A percentile compares a stretch with the other conserved stretches of the same genome.
phyloP scores from a whole-genome alignment of 1,284 basidiomycete genomes.

The Marasmius oreades region DNA sequence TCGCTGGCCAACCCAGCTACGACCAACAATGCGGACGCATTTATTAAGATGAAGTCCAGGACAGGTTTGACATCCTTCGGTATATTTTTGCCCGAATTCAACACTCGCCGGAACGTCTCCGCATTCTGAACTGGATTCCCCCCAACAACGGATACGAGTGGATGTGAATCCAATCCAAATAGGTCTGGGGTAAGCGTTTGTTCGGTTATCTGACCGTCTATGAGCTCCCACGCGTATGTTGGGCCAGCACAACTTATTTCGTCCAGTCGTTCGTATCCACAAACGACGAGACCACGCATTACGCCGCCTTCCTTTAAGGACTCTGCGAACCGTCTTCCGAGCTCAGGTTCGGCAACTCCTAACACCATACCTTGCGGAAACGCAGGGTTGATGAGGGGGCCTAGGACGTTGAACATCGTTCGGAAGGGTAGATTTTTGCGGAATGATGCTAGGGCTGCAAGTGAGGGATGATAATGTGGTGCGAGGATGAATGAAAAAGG shows the following conservation, averaged over 20 bases:
- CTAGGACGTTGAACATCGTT: constrained; percentile 96
- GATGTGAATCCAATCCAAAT: constrained; percentile 74
- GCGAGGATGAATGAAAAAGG: constrained; percentile 9
- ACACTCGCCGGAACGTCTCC: constrained; percentile 54
- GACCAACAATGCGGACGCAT: constrained; percentile 79
- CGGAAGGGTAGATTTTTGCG: constrained; percentile 90
- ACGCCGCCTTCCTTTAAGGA: constrained; percentile 71
- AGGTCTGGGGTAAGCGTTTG: constrained; percentile 50
- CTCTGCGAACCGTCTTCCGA: constrained; percentile 85
- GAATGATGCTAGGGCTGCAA: constrained; percentile 83
- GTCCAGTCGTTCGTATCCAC: constrained; percentile 89
- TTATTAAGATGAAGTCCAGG: constrained; percentile 82
- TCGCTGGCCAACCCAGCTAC: constrained; percentile 72
- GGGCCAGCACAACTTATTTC: constrained; percentile 93
- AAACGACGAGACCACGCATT: constrained; percentile 87
- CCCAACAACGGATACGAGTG: constrained; percentile 69
- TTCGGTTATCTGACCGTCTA: constrained; percentile 51
- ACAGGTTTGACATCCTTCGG: constrained; percentile 57
- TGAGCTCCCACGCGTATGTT: constrained; percentile 74
- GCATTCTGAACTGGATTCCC: constrained; percentile 76
- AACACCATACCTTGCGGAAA: constrained; percentile 84
- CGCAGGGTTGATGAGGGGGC: constrained; percentile 93
- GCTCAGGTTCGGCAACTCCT: constrained; percentile 81
- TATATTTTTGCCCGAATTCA: constrained; percentile 48
- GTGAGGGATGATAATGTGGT: constrained; percentile 30